Evolutionary conservation across 345 rosid species (phyloP).

Genomic region (Cardamine occulta): DNA sequence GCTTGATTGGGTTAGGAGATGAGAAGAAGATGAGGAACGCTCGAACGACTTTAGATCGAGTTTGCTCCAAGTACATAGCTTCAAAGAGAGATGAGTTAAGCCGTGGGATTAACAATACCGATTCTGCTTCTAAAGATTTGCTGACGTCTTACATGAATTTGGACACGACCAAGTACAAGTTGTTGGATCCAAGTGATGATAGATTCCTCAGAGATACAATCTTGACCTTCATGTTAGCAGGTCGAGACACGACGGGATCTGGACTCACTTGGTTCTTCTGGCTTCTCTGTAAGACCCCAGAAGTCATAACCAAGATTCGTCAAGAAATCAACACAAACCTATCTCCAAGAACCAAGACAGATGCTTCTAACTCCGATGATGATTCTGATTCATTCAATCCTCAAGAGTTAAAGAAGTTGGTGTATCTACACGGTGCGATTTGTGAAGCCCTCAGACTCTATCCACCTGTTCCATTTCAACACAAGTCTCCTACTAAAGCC

Average conservation of each 20-base stretch:
- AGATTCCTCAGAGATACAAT: conserved; percentile 50
- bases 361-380: conserved; percentile 1
- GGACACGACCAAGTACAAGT: conserved; percentile 33
- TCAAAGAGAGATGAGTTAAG: conserved; percentile 39
- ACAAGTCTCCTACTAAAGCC: conserved; percentile 38
- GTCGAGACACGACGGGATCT: conserved; percentile 52
- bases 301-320: conserved; percentile 42
- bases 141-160: conserved; percentile 41
- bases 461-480: conserved; percentile 52
- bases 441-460: conserved; percentile 53
- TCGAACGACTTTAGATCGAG: conserved; percentile 37
- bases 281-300: conserved; percentile 45
- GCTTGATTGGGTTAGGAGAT: conserved; percentile 48
- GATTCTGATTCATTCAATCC: conserved; percentile 29
- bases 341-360: not conserved
- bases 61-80: conserved; percentile 36
- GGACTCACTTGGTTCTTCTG: conserved; percentile 60
- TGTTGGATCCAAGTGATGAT: conserved; percentile 33
- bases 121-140: conserved; percentile 38
- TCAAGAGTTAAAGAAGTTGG: conserved; percentile 36
- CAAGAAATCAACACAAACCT: conserved; percentile 44
- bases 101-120: not conserved
- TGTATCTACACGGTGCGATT: conserved; percentile 51
- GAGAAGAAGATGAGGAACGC: conserved; percentile 53
- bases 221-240: conserved; percentile 49